Evolutionary conservation across 768 basidiomycete species (phyloP).

Genomic region (Boletus huronensis): DNA sequence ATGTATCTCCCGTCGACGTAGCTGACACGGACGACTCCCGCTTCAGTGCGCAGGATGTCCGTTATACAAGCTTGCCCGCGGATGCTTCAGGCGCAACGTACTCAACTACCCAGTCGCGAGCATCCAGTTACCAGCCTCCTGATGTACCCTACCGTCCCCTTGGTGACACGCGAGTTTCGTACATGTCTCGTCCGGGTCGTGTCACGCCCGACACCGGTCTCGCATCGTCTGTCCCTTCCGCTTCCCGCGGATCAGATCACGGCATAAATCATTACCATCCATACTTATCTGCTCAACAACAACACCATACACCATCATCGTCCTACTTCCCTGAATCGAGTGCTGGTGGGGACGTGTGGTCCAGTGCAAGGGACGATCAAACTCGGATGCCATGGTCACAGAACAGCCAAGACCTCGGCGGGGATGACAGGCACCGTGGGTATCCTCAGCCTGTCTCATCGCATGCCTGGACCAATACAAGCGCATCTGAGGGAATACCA

Average conservation of each 20-base stretch:
- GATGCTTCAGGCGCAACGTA: conserved; percentile 19
- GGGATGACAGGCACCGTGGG: conserved; percentile 30
- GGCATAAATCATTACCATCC: conserved; percentile 23
- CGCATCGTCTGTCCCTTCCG: conserved; percentile 18
- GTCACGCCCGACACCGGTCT: conserved; percentile 26
- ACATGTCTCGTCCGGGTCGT: conserved; percentile 26
- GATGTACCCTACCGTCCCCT: conserved; percentile 25
- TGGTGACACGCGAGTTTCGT: conserved; percentile 27
- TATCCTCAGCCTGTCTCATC: conserved; percentile 26
- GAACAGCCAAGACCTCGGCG: conserved; percentile 20
- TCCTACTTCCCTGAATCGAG: conserved; percentile 25
- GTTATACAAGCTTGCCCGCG: conserved; percentile 20
- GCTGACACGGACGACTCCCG: conserved; percentile 23
- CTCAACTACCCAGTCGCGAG: conserved; percentile 13
- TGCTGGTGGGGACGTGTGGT: conserved; percentile 20
- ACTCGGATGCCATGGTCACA: conserved; percentile 26
- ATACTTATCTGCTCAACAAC: conserved; percentile 25
- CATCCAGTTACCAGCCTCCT: conserved; percentile 24
- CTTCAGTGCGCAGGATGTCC: conserved; percentile 14
- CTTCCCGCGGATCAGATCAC: conserved; percentile 27
- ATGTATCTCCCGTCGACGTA: conserved; percentile 39
- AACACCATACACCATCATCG: conserved; percentile 19
- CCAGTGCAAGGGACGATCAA: conserved; percentile 22
- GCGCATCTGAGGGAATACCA: conserved; percentile 23
- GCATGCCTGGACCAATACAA: conserved; percentile 23